Base-by-base conservation (phyloP, 2,329 filamentous ascomycete genomes). In the Didymella segeticola region DNA sequence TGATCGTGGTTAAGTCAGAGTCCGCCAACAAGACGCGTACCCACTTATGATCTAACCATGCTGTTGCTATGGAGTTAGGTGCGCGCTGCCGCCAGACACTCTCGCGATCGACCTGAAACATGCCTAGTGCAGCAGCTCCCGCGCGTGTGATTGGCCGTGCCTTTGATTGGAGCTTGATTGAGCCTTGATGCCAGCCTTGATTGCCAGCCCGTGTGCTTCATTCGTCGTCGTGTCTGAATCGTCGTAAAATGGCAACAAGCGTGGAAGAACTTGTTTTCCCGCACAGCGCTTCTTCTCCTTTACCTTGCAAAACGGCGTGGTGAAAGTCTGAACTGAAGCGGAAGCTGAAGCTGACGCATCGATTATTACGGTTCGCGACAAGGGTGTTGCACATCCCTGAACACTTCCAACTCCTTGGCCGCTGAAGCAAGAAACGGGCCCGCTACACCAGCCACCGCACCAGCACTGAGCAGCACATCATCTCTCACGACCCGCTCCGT, bases 321-420 rank as follows among this genome's bases (percentile, higher is more conserved):
- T n/a, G n/a, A n/a, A n/a, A n/a, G n/a, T n/a, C n/a, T n/a, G n/a
- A n/a, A n/a, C n/a, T 43, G 39, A 30, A 30, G 6, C 22, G 19
- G 10, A 8, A 9, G 15, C 30, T 19, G 9, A 8, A 22, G n/a
- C 20, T 14, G 22, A 25, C 26, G 25, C 37, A 22, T 12, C 29
- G 6, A 22, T 9, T 14, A 19, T 14, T 17, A 53, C 55, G 58
- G 62, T 49, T 53, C 54, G 47, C 43, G 63, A 48, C 56, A 48
- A 53, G 56, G 58, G 47, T 59, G 60, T 60, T 62, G 60, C 59
- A 53, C 20, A 53, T 56, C 58, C 61, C 61, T 62, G 57, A 59
- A 20, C 46, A 29, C 38, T 47, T 53, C 61, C 54, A 54, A 31
- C 47, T 51, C 49, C 51, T 45, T 60, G 43, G 49, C 43, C 45